phyloP scores from a whole-genome alignment of 345 rosid genomes.

The Gossypium turneri region DNA sequence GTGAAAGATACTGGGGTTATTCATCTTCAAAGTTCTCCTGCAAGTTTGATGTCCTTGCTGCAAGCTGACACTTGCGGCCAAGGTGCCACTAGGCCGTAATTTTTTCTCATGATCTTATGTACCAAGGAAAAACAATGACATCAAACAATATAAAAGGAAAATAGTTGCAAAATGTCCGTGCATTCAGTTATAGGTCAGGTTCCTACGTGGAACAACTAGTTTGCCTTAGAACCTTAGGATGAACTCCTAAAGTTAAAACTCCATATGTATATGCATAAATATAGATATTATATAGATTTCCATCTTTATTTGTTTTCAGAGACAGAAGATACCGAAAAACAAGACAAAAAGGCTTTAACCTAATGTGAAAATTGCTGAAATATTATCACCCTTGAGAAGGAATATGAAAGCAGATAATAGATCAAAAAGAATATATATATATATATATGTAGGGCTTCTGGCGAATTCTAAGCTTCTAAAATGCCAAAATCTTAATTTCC shows the following conservation, averaged over 20 bases:
- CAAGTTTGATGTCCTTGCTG: too few species aligned
- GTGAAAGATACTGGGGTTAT: too few species aligned
- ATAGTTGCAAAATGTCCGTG: neutral
- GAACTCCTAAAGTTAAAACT: neutral
- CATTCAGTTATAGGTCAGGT: neutral
- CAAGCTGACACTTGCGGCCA: too few species aligned
- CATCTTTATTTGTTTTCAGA: too few species aligned
- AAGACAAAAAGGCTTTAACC: neutral
- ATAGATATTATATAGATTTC: neutral
- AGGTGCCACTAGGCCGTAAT: too few species aligned
- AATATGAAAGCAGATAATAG: neutral
- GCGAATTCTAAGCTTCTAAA: neutral
- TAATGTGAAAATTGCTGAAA: neutral
- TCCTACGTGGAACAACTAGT: neutral
- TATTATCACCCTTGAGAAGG: neutral
- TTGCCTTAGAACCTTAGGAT: too few species aligned
- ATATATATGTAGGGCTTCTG: neutral
- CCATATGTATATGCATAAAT: neutral
- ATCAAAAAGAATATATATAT: neutral
- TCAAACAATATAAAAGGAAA: too few species aligned
- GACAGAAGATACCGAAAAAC: too few species aligned
- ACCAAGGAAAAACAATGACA: too few species aligned
- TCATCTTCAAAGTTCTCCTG: too few species aligned
- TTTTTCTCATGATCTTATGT: too few species aligned
- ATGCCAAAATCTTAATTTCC: neutral